A percentile compares a stretch with the other conserved stretches of the same genome.
These are phyloP conservation scores for Auriscalpium microsporum DNA, from an alignment of 768 basidiomycete species.

Conservation along the genomic window DNA sequence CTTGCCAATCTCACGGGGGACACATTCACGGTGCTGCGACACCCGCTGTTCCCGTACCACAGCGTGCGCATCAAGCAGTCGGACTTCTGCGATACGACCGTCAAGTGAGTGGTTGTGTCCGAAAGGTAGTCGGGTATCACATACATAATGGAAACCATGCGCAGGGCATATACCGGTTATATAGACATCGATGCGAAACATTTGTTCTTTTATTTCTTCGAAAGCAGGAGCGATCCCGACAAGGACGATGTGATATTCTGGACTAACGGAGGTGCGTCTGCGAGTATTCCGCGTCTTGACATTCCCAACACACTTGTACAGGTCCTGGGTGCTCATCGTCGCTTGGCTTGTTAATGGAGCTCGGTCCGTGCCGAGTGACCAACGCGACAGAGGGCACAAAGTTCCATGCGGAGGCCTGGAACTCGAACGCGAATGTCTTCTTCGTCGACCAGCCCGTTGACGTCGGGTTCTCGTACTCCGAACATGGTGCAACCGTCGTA, in stretches of 20 bases:
- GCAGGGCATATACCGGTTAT: slow-evolving; percentile 55
- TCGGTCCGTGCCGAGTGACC: slow-evolving; percentile 57
- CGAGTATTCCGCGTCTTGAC: slow-evolving; percentile 16
- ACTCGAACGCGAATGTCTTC: slow-evolving; percentile 53
- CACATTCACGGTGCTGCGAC: slow-evolving; percentile 30
- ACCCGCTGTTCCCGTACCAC: slow-evolving; percentile 38
- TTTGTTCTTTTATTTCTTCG: slow-evolving; percentile 60
- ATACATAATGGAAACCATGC: not conserved
- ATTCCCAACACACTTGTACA: not conserved
- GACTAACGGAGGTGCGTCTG: slow-evolving; percentile 28
- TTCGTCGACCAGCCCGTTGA: slow-evolving; percentile 36
- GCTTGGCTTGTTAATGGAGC: slow-evolving; percentile 38
- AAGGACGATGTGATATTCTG: slow-evolving; percentile 27
- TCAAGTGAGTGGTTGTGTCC: slow-evolving; percentile 15
- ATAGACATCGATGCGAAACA: slow-evolving; percentile 60
- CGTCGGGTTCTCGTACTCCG: slow-evolving; percentile 35
- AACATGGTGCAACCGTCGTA: slow-evolving; percentile 55
- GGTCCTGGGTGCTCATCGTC: slow-evolving; percentile 21
- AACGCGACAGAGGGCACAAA: slow-evolving; percentile 37
- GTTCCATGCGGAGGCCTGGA: slow-evolving; percentile 59
- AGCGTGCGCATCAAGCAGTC: slow-evolving; percentile 34
- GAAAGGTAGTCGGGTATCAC: not conserved
- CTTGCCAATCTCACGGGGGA: slow-evolving; percentile 17
- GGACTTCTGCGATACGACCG: slow-evolving; percentile 35
- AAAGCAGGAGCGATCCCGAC: slow-evolving; percentile 28